These are phyloP conservation scores for Spatholobus suberectus DNA, from an alignment of 306 rosid species.

Conservation along the genomic window DNA sequence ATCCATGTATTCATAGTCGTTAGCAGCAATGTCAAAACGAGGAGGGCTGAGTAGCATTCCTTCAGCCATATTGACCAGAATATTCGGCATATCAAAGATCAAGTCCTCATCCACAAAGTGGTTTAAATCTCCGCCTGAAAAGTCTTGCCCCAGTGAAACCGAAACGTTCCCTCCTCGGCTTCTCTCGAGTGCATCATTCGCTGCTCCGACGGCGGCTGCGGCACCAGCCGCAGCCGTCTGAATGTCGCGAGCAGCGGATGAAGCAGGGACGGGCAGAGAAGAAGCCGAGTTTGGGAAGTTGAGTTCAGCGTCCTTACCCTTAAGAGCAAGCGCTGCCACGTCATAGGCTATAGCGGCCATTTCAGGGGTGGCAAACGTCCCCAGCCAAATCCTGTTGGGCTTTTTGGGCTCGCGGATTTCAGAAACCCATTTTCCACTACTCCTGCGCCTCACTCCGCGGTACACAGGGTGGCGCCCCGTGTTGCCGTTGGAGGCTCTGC, in stretches of 20 bases:
- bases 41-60: constrained; percentile 98
- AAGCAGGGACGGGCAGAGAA: constrained; percentile 81
- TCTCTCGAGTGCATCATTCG: constrained; percentile 37
- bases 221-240: constrained; percentile 83
- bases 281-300: constrained; percentile 88
- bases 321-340: constrained; percentile 90
- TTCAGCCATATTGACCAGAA: constrained; percentile 80
- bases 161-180: background rate
- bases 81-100: constrained; percentile 89
- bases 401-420: constrained; percentile 58
- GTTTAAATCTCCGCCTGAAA: background rate
- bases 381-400: constrained; percentile 80
- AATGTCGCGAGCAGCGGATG: constrained; percentile 76
- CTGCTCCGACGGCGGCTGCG: constrained; percentile 75
- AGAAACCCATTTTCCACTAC: constrained; percentile 62
- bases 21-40: constrained; percentile 52
- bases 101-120: constrained; percentile 82
- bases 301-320: constrained; percentile 73
- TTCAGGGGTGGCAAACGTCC: constrained; percentile 86
- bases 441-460: constrained; percentile 59
- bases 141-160: background rate
- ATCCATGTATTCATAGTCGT: constrained; percentile 8
- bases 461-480: constrained; percentile 47
- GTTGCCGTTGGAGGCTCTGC: constrained; percentile 3
- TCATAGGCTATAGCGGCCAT: constrained; percentile 97